Conservation (phyloP, 2,329 filamentous ascomycete species). For the Pseudogymnoascus sp. region DNA sequence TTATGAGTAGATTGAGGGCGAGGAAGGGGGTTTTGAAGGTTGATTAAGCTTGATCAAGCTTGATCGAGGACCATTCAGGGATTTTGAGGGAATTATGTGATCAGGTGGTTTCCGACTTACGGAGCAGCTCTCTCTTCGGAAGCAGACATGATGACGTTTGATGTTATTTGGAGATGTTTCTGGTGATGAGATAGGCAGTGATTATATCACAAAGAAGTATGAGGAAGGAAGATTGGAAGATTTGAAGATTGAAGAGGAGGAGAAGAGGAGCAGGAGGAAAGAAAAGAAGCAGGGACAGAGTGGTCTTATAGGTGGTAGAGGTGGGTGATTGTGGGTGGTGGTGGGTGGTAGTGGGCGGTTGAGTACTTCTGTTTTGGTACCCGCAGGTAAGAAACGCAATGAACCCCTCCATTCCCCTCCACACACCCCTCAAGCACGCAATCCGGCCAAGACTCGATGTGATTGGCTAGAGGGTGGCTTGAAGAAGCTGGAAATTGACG, state of each 20-base stretch:
- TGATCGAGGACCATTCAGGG: neutral
- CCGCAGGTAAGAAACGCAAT: slow-evolving; percentile 1
- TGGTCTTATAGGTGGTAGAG: neutral
- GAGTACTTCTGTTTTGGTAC: neutral
- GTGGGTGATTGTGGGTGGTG: neutral
- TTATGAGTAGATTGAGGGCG: neutral
- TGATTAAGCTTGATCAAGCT: neutral
- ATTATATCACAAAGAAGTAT: neutral
- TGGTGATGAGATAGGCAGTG: neutral
- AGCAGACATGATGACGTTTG: slow-evolving; percentile 7
- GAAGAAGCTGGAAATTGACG: neutral
- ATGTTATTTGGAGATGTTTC: neutral
- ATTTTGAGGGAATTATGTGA: neutral
- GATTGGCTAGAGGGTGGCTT: neutral
- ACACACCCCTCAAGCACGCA: slow-evolving; percentile 5
- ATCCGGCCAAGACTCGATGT: neutral
- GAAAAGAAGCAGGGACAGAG: slow-evolving; percentile 1
- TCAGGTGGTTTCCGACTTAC: slow-evolving; percentile 7
- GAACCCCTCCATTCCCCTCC: neutral
- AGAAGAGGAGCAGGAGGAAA: neutral
- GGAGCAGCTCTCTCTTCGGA: slow-evolving; percentile 11
- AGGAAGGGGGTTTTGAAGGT: neutral
- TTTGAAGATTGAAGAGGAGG: neutral
- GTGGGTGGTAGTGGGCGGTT: neutral
- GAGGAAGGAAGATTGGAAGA: neutral